phyloP scores from a whole-genome alignment of 306 rosid genomes.

The Parietaria judaica region DNA sequence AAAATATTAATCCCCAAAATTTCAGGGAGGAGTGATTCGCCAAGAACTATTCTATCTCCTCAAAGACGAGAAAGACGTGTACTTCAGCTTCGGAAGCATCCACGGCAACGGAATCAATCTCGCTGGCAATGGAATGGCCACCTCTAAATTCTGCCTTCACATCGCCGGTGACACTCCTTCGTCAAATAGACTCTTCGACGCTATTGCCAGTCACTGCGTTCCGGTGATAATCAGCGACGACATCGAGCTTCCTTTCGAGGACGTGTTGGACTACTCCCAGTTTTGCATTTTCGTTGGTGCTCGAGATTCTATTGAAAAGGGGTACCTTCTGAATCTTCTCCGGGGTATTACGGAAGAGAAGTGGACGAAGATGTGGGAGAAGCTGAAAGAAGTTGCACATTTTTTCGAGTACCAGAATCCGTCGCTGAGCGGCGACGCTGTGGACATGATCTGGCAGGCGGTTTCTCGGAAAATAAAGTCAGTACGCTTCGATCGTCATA shows the following conservation, averaged over 20 bases:
- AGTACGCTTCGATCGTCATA: constrained; percentile 31
- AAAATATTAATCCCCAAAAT: no score
- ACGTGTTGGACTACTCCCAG: constrained; percentile 71
- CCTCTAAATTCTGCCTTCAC: constrained; percentile 76
- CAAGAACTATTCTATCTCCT: constrained; percentile 85
- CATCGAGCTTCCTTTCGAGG: constrained; percentile 85
- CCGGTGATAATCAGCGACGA: constrained; percentile 84
- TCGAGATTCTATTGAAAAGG: constrained; percentile 49
- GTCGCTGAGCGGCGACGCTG: constrained; percentile 60
- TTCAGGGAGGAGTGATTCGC: constrained; percentile 83
- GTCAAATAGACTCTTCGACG: constrained; percentile 80
- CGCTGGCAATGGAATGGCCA: constrained; percentile 79
- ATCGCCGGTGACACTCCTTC: constrained; percentile 94
- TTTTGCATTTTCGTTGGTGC: constrained; percentile 59
- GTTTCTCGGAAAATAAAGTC: constrained; percentile 49
- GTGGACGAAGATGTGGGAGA: constrained; percentile 84
- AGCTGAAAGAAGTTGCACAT: constrained; percentile 48
- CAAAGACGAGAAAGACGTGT: constrained; percentile 72
- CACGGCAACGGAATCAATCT: constrained; percentile 48
- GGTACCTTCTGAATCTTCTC: constrained; percentile 60
- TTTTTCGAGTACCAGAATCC: constrained; percentile 79
- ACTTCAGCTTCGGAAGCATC: constrained; percentile 67
- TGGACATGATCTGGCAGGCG: constrained; percentile 78
- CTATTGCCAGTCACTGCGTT: constrained; percentile 83
- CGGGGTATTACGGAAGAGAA: constrained; percentile 42